Conservation (phyloP, 805 yeast species). For the Sugiyamaella marilandica region DNA sequence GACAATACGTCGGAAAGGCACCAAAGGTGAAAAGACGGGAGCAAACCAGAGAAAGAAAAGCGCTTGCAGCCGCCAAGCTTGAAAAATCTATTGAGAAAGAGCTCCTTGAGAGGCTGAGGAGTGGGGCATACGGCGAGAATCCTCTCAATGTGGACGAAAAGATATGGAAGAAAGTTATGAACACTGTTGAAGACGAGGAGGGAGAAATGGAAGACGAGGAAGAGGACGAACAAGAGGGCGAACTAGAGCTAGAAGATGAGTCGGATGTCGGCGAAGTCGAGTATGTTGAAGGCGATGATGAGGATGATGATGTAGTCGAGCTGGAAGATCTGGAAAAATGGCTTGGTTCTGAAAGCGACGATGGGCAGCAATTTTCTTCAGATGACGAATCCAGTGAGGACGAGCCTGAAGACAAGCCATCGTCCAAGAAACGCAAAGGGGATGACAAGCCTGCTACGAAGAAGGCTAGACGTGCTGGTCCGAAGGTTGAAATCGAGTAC, state of each 20-base stretch:
- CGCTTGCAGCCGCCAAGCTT: constrained; percentile 91
- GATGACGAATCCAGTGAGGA: constrained; percentile 37
- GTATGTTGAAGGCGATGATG: constrained; percentile 80
- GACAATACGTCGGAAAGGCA: constrained; percentile 87
- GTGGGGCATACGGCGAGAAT: constrained; percentile 97
- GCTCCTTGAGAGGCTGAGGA: constrained; percentile 85
- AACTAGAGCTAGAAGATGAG: constrained; percentile 48
- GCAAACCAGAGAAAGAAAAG: constrained; percentile 91
- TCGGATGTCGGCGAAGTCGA: constrained; percentile 86
- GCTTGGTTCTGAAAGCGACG: constrained; percentile 43
- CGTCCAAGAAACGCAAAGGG: constrained; percentile 31
- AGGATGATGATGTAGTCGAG: constrained; percentile 77
- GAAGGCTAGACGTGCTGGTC: constrained; percentile 15
- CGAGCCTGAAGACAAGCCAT: constrained; percentile 37
- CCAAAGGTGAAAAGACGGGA: constrained; percentile 95
- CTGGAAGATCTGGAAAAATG: constrained; percentile 90
- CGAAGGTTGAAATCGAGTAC: constrained; percentile 27
- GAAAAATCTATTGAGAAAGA: constrained; percentile 97
- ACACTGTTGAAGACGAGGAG: constrained; percentile 65
- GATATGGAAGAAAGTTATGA: constrained; percentile 90
- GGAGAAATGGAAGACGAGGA: constrained; percentile 48
- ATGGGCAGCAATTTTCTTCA: constrained; percentile 18
- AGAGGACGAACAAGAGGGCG: constrained; percentile 47
- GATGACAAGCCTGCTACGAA: constrained; percentile 14
- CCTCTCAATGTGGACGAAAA: constrained; percentile 95